Percentiles rank a stretch among this genome's conserved stretches.
Evolutionary conservation across 495 filamentous ascomycete genomes (phyloP).

Genomic region (Ramalina intermedia): DNA sequence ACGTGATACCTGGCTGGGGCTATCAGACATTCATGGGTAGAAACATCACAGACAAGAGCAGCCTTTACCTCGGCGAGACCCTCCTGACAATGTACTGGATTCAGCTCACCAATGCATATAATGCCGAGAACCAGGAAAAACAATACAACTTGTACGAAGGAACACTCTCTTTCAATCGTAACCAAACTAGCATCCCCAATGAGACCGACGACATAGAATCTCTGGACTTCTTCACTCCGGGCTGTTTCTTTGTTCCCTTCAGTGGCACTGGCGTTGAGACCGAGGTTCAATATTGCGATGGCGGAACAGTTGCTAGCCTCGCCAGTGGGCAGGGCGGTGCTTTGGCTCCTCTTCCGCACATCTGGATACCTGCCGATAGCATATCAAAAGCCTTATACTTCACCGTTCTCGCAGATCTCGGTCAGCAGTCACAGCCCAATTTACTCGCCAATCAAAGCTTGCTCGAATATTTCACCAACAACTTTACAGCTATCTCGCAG

Average conservation of each 20-base stretch:
- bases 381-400: conserved; percentile 20
- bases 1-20: neutral
- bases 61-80: conserved; percentile 14
- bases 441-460: neutral
- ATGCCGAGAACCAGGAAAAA: neutral
- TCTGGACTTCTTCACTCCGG: conserved; percentile 2
- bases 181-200: neutral
- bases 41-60: conserved; percentile 6
- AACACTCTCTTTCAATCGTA: neutral
- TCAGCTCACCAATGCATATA: neutral
- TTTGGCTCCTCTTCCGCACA: conserved; percentile 3
- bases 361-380: conserved; percentile 15
- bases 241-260: conserved; percentile 5
- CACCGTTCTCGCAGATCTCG: conserved; percentile 20
- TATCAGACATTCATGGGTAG: conserved; percentile 7
- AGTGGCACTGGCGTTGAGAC: conserved; percentile 3
- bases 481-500: conserved; percentile 7
- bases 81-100: conserved; percentile 6
- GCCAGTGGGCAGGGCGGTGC: conserved; percentile 3
- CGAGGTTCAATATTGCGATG: neutral
- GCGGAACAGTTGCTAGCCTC: conserved; percentile 1
- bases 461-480: conserved; percentile 11
- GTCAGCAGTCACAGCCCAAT: conserved; percentile 2
- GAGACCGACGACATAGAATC: conserved; percentile 1
- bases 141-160: neutral